Evolutionary conservation across 768 basidiomycete genomes (phyloP), one percentile per base, ranked within the genome.

Genomic region (Lentinula boryana): DNA sequence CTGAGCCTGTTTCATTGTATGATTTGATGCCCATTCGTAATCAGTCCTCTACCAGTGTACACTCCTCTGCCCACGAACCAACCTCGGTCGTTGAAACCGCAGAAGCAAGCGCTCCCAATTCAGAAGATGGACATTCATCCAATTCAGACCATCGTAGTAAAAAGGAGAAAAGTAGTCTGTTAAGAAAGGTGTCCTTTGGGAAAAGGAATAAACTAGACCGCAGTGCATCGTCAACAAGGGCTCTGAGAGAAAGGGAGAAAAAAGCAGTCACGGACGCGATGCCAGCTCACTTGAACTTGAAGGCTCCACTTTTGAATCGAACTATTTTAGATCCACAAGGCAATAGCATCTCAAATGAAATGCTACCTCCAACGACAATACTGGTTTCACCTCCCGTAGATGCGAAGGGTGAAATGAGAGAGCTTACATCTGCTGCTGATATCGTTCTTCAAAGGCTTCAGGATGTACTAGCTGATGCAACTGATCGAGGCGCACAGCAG

Each of bases 401-500:
- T 40, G 40, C 10, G 15, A 56, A 56, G 21, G 65, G 62, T 12
- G 67, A 62, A 16, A 56, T 71, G 13, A 70, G 67, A n/a, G 64
- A 69, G 12, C 23, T 67, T 23, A 21, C 57, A 27, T 63, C 61
- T 5, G 32, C 65, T 38, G 70, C 82, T 55, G 81, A 85, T 60
- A 62, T 80, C 33, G 76, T 87, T 4, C 63, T 78, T 15, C 68
- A 73, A 51, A 77, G 81, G 44, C 76, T 92, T 36, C 82, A 84
- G 60, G 88, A 92, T 67, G 80, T 80, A 0, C 70, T 93, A 31
- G 68, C 76, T 3, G 83, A 85, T 63, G 84, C 88, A 6, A 80
- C 78, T 60, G 83, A 83, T 21, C 81, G 84, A 38, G 84, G 84
- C 9, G 76, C 77, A 18, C 77, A 80, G 48, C 83, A 87, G 53